These are phyloP conservation scores for Pestalotiopsis sp. DNA, from an alignment of 2,329 filamentous ascomycete species.

Conservation along the genomic window DNA sequence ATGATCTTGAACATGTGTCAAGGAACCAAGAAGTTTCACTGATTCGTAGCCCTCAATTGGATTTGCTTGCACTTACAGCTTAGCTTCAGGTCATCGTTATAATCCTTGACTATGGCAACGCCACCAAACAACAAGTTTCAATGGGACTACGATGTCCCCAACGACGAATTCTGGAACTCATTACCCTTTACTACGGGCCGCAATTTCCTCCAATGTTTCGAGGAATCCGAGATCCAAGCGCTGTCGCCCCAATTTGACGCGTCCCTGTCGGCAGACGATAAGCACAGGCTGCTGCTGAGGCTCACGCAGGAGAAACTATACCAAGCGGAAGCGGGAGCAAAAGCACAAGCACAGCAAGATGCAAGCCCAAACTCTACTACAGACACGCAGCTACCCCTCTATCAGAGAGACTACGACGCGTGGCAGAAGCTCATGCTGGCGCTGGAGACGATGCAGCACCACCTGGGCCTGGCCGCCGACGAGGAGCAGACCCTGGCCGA, in stretches of 20 bases:
- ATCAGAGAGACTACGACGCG: not conserved
- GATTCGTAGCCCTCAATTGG: no score
- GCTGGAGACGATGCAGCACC: not conserved
- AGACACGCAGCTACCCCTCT: not conserved
- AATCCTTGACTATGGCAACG: no score
- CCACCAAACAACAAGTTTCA: not conserved
- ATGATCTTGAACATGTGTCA: no score
- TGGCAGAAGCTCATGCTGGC: constrained; percentile 7
- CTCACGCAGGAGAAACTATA: not conserved
- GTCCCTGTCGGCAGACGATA: not conserved
- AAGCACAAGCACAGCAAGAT: not conserved
- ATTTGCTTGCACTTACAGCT: no score
- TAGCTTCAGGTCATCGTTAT: no score
- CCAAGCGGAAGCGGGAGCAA: no score
- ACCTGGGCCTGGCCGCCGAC: not conserved
- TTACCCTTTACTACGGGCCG: not conserved
- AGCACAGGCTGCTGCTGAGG: not conserved
- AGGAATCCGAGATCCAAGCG: not conserved
- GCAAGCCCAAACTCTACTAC: not conserved
- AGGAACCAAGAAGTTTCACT: no score
- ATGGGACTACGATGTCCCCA: constrained; percentile 4
- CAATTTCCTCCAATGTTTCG: constrained; percentile 5
- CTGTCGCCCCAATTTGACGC: not conserved
- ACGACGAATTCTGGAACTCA: not conserved
- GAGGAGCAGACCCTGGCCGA: not conserved